Conservation (phyloP, 2,329 filamentous ascomycete species). For the Thermoascus crustaceus region DNA sequence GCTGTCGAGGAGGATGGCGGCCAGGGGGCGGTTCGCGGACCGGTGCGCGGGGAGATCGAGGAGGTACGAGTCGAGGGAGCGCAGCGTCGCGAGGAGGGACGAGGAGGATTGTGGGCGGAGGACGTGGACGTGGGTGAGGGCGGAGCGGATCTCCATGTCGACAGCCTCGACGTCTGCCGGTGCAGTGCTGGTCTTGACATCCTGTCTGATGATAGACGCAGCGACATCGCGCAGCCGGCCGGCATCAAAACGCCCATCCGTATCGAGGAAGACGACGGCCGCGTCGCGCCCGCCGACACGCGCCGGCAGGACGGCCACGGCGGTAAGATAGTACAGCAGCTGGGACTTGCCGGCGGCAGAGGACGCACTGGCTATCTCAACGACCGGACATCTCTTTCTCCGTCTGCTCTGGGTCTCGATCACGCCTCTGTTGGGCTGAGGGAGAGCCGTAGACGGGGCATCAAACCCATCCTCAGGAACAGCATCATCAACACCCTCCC, state of each 20-base stretch:
- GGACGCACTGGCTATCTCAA: conserved; percentile 48
- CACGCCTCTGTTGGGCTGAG: conserved; percentile 3
- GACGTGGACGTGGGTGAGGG: conserved; percentile 50
- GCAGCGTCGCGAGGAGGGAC: conserved; percentile 44
- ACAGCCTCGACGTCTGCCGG: conserved; percentile 11
- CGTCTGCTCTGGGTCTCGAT: background rate
- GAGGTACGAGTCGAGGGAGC: conserved; percentile 43
- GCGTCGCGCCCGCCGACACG: conserved; percentile 37
- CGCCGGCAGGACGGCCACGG: conserved; percentile 44
- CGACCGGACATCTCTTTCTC: conserved; percentile 25
- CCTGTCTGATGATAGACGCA: conserved; percentile 17
- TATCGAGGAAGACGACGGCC: conserved; percentile 49
- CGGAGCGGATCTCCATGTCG: conserved; percentile 24
- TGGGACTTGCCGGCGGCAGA: conserved; percentile 51
- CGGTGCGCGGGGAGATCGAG: conserved; percentile 35
- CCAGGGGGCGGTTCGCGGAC: conserved; percentile 40
- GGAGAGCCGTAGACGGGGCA: background rate
- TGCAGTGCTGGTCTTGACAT: conserved; percentile 5
- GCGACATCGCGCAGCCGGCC: conserved; percentile 34
- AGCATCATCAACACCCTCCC: no score
- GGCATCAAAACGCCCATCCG: conserved; percentile 47
- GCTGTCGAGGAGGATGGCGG: conserved; percentile 48
- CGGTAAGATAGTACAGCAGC: conserved; percentile 49
- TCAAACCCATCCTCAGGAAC: no score
- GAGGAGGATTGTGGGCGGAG: conserved; percentile 47